Conservation (phyloP, 305 asterid species). For the Solanum hybrid region DNA sequence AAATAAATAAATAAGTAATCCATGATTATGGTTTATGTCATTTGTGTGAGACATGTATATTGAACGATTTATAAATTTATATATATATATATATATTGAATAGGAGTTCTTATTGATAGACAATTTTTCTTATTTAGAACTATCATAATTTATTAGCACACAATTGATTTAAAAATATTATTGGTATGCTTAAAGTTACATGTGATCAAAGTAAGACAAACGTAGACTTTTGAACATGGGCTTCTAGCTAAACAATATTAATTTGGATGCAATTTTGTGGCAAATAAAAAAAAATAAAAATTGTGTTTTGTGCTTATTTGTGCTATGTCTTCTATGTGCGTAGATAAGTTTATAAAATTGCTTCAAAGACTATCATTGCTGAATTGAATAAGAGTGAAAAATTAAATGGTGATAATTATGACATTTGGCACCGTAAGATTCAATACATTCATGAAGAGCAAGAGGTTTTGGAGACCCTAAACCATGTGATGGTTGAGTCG, state of each 20-base stretch:
- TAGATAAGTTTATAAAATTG: neutral
- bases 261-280: neutral
- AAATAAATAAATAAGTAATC: too few relatives aligned
- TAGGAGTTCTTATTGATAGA: neutral
- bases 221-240: neutral
- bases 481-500: too few relatives aligned
- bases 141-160: neutral
- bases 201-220: neutral
- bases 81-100: too few relatives aligned
- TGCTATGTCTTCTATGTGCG: neutral
- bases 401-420: too few relatives aligned
- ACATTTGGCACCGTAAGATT: too few relatives aligned
- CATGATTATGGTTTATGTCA: too few relatives aligned
- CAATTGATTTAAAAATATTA: too few relatives aligned
- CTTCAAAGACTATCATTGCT: neutral
- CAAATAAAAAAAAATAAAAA: too few relatives aligned
- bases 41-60: too few relatives aligned
- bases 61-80: too few relatives aligned
- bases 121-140: neutral
- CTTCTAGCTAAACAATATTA: neutral
- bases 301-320: neutral
- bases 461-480: too few relatives aligned
- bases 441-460: too few relatives aligned
- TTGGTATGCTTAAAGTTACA: neutral
- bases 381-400: neutral